Conservation (phyloP, 1,139 yeast species). For the Kurtzmaniella quercitrusa region DNA sequence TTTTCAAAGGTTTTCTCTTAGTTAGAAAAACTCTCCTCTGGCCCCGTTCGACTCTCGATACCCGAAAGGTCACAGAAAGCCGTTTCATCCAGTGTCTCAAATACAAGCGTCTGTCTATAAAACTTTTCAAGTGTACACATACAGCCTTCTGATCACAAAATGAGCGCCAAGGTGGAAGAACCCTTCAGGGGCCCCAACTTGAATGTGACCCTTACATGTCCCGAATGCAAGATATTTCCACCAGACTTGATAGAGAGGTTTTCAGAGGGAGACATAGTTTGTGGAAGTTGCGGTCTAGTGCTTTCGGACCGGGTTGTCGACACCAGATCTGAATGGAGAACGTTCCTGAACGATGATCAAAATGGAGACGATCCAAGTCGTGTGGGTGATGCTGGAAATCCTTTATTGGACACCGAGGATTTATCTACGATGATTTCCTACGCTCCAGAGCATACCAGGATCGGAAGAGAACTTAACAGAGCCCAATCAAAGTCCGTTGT, state of each 20-base stretch:
- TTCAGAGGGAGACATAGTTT: slow-evolving; percentile 96
- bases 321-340: slow-evolving; percentile 97
- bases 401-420: slow-evolving; percentile 86
- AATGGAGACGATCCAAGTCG: slow-evolving; percentile 98
- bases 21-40: not conserved
- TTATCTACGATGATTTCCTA: slow-evolving; percentile 90
- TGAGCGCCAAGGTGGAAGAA: slow-evolving; percentile 19
- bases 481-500: slow-evolving; percentile 84
- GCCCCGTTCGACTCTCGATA: not conserved
- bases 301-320: slow-evolving; percentile 90
- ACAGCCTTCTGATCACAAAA: too few relatives aligned
- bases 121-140: too few relatives aligned
- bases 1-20: not conserved
- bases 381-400: slow-evolving; percentile 99
- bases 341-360: slow-evolving; percentile 94
- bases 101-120: too few relatives aligned
- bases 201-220: slow-evolving; percentile 87
- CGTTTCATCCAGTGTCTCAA: too few relatives aligned
- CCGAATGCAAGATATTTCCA: slow-evolving; percentile 93
- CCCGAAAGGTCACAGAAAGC: not conserved
- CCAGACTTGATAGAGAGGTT: slow-evolving; percentile 94
- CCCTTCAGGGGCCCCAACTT: slow-evolving; percentile 62
- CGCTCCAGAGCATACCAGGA: slow-evolving; percentile 70
- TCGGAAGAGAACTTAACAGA: slow-evolving; percentile 83
- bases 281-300: slow-evolving; percentile 95